Evolutionary conservation across 2,329 filamentous ascomycete species (phyloP), one percentile per base, ranked within the genome.

Genomic region (Diaporthe vexans): DNA sequence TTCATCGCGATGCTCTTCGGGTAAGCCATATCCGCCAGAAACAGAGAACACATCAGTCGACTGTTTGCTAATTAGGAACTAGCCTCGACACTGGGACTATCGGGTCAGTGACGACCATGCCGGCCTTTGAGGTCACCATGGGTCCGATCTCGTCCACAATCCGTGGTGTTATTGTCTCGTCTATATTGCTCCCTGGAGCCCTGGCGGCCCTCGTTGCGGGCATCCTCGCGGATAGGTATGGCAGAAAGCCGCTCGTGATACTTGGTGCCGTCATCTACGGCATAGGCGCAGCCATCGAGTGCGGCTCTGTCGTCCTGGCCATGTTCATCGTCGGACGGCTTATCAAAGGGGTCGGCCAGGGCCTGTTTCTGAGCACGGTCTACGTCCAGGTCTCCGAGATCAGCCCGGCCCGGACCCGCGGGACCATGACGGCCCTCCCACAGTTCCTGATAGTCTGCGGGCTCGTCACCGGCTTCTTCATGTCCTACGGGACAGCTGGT

Each of bases 141-240:
- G 90, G 90, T 4, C 80, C 83, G 19, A 85, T 89, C 58, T 88
- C 88, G 1, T 84, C 90, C 0, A 88, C 87, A 0, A 78, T 91
- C 1, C 90, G 90, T 76, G 91, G 91, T 0, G 82, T 91, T 3
- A 86, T 91, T 9, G 90, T 92, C 21, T 92, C 91, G 0, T 88
- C 87, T 0, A 88, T 92, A 61, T 83, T 92, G 29, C 85, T 92
- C 33, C 87, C 90, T 0, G 91, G 89, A 8, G 90, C 88, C 0
- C 80, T 92, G 17, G 88, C 90, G 0, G 90, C 91, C 0, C 84
- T 91, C 33, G 84, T 92, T 48, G 89, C 90, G 0, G 87, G 91
- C 1, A 84, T 87, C 58, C 83, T 92, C 2, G 88, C 85, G 10
- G 87, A 87, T 77, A 85, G 81, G 73, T 87, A 89, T 24, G 91